Evolutionary conservation across 2,329 filamentous ascomycete genomes (phyloP), one percentile per base, ranked within the genome.

Genomic region (Epichloe sibirici): DNA sequence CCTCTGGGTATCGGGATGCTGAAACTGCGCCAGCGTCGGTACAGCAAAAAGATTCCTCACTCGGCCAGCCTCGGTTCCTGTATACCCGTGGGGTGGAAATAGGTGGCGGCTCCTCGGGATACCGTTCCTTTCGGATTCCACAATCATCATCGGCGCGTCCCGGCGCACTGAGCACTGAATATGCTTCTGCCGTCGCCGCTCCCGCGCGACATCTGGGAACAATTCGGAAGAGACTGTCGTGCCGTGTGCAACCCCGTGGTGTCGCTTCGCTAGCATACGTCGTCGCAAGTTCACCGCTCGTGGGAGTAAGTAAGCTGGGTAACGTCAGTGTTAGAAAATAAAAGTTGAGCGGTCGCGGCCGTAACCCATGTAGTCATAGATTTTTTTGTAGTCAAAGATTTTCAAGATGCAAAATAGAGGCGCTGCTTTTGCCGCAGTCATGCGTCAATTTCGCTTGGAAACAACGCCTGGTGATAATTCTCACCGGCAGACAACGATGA

Each of bases 331-430:
- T 3, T 35, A 28, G 17, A 38, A 46, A 37, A 42, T 15, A 40
- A 43, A 25, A 37, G 3, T 44, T 21, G 39, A 48, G 35, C 42
- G 17, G 31, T 49, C 25, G 17, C 40, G 50, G 48, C 45, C 50
- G 50, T 49, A n/a, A 48, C 38, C 50, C 50, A 45, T 51, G n/a
- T 50, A 52, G n/a, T 55, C 40, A 55, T 51, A 50, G 45, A 55
- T 23, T 25, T 45, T 52, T 25, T n/a, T n/a, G 44, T 12, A 17
- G 17, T 34, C n/a, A 2, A 21, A 39, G 37, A 15, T 40, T 44
- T 44, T 21, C 12, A 38, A n/a, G 35, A 23, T 11, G 25, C 8
- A n/a, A 25, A 35, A 2, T 11, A 12, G 46, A n/a, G 17, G 9
- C 28, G 8, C 25, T 42, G 35, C 35, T 37, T 12, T 35, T 38